A percentile compares a stretch with the other conserved stretches of the same genome.
phyloP scores from a whole-genome alignment of 1,284 basidiomycete genomes.

The Trichosporon ovoides region DNA sequence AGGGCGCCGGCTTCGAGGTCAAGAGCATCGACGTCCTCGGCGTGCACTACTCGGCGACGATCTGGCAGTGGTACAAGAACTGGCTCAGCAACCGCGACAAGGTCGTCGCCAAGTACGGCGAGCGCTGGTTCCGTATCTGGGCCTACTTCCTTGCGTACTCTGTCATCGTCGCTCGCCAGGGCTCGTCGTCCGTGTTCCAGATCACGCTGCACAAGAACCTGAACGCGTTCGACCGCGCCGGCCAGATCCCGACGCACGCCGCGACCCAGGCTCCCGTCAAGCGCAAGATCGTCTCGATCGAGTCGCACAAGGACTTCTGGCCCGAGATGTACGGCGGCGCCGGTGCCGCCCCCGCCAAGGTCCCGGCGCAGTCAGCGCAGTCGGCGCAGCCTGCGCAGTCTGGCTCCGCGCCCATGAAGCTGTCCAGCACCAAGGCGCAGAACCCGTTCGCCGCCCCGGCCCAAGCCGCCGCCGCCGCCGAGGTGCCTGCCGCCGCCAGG shows the following conservation, averaged over 20 bases:
- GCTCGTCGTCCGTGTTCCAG: constrained; percentile 84
- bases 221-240: constrained; percentile 83
- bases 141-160: constrained; percentile 83
- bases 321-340: constrained; percentile 19
- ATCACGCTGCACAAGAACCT: constrained; percentile 96
- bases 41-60: constrained; percentile 93
- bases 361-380: not conserved
- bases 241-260: constrained; percentile 66
- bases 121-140: constrained; percentile 84
- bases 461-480: not conserved
- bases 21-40: constrained; percentile 94
- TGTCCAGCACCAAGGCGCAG: not conserved
- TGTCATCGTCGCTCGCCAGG: constrained; percentile 58
- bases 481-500: not conserved
- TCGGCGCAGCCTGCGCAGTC: not conserved
- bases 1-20: constrained; percentile 91
- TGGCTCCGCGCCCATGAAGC: not conserved
- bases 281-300: constrained; percentile 23
- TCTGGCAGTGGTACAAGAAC: constrained; percentile 93
- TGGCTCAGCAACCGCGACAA: constrained; percentile 86
- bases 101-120: constrained; percentile 83
- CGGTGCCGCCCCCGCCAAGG: not conserved
- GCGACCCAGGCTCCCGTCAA: constrained; percentile 32
- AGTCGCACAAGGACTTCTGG: constrained; percentile 37
- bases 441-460: not conserved